Conservation (phyloP, 2,329 filamentous ascomycete genomes). For the Cladosporium sp. region DNA sequence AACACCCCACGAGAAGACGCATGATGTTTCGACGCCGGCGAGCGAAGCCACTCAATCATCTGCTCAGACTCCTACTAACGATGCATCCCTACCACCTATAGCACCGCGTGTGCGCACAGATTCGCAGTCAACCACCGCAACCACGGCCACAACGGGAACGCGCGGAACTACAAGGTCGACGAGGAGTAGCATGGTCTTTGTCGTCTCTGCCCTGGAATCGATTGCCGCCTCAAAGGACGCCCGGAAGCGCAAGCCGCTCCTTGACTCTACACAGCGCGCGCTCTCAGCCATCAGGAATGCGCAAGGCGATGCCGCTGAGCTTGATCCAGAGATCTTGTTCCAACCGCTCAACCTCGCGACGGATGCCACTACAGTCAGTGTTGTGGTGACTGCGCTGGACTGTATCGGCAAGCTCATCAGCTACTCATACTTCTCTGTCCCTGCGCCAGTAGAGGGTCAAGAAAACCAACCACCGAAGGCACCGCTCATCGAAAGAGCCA, state of each 20-base stretch:
- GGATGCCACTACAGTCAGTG: slow-evolving; percentile 77
- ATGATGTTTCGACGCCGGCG: slow-evolving; percentile 13
- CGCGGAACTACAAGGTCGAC: slow-evolving; percentile 54
- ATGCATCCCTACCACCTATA: slow-evolving; percentile 24
- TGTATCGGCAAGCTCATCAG: slow-evolving; percentile 99
- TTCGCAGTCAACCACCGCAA: slow-evolving; percentile 60
- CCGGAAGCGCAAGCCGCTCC: slow-evolving; percentile 78
- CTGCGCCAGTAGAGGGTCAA: slow-evolving; percentile 46
- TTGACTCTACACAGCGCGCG: slow-evolving; percentile 77
- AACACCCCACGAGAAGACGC: background rate
- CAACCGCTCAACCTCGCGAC: slow-evolving; percentile 87
- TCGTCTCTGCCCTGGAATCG: slow-evolving; percentile 87
- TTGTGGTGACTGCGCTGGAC: slow-evolving; percentile 89
- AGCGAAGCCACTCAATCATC: slow-evolving; percentile 10
- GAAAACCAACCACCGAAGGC: slow-evolving; percentile 40
- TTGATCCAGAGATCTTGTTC: slow-evolving; percentile 90
- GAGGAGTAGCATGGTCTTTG: slow-evolving; percentile 93
- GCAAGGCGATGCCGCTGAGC: slow-evolving; percentile 72
- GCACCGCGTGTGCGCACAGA: slow-evolving; percentile 54
- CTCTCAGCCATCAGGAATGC: slow-evolving; percentile 75
- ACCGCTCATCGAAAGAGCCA: slow-evolving; percentile 92
- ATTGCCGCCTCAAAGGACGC: slow-evolving; percentile 92
- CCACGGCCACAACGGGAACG: slow-evolving; percentile 47
- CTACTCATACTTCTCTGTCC: slow-evolving; percentile 92
- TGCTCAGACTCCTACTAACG: slow-evolving; percentile 22